Evolutionary conservation across 805 yeast species (phyloP).

Genomic region (Wickerhamomyces ciferrii): DNA sequence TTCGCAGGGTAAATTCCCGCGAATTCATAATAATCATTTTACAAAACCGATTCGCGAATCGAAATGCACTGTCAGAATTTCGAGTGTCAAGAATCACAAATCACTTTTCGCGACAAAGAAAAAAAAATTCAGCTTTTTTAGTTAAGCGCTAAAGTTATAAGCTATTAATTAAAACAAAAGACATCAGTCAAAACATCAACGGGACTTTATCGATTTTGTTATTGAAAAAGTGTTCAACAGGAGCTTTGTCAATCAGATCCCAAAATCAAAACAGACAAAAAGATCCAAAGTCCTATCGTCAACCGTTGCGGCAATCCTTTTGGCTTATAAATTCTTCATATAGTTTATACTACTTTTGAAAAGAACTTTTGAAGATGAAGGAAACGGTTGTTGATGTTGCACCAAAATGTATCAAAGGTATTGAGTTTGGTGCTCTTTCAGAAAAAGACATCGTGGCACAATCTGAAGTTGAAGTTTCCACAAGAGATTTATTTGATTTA

Average conservation of each 20-base stretch:
- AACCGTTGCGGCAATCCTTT: constrained; percentile 25
- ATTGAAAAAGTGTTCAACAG: background rate
- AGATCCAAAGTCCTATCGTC: constrained; percentile 17
- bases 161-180: background rate
- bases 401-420: constrained; percentile 85
- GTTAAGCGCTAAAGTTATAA: background rate
- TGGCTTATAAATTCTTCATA: constrained; percentile 17
- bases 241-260: background rate
- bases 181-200: background rate
- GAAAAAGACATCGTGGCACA: constrained; percentile 89
- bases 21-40: background rate
- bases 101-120: too few relatives aligned
- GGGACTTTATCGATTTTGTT: background rate
- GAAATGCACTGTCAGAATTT: background rate
- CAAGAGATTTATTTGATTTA: constrained; percentile 87
- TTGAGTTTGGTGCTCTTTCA: constrained; percentile 90
- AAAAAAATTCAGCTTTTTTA: background rate
- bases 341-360: background rate
- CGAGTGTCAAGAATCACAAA: background rate
- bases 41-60: background rate
- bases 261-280: background rate
- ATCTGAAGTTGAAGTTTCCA: constrained; percentile 88
- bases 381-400: constrained; percentile 59
- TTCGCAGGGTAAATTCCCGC: background rate
- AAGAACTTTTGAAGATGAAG: constrained; percentile 22